These are phyloP conservation scores for Plasmodium gaboni DNA, from an alignment of 169 alveolate genomes.

Conservation along the genomic window DNA sequence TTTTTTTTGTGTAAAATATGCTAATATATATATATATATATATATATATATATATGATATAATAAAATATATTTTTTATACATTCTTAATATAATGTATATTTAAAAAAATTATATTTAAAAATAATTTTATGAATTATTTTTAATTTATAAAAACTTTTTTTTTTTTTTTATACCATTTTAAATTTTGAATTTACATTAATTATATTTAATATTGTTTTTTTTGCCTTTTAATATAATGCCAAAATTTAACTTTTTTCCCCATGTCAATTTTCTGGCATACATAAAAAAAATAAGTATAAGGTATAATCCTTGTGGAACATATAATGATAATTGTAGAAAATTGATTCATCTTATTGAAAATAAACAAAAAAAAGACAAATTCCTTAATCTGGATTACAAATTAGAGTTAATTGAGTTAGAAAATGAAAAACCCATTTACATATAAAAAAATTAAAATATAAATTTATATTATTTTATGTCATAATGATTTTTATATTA, in stretches of 20 bases:
- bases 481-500: neutral
- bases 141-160: neutral
- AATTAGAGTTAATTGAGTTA: conserved; percentile 65
- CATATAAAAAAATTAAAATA: neutral
- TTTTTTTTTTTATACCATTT: neutral
- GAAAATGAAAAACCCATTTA: neutral
- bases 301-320: conserved; percentile 66
- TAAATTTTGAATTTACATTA: neutral
- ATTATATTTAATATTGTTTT: neutral
- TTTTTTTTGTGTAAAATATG: too few species aligned
- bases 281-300: conserved; percentile 57
- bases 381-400: conserved; percentile 64
- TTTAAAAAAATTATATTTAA: too few species aligned
- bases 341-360: conserved; percentile 64
- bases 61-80: too few species aligned
- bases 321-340: conserved; percentile 68
- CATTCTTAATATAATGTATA: too few species aligned
- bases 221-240: conserved; percentile 45
- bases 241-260: conserved; percentile 76
- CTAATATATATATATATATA: neutral
- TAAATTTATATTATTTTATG: neutral
- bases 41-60: neutral
- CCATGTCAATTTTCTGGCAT: conserved; percentile 66
- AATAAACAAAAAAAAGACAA: conserved; percentile 70
- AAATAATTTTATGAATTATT: neutral